phyloP scores from a whole-genome alignment of 1,139 yeast genomes.

The Lodderomyces theae region DNA sequence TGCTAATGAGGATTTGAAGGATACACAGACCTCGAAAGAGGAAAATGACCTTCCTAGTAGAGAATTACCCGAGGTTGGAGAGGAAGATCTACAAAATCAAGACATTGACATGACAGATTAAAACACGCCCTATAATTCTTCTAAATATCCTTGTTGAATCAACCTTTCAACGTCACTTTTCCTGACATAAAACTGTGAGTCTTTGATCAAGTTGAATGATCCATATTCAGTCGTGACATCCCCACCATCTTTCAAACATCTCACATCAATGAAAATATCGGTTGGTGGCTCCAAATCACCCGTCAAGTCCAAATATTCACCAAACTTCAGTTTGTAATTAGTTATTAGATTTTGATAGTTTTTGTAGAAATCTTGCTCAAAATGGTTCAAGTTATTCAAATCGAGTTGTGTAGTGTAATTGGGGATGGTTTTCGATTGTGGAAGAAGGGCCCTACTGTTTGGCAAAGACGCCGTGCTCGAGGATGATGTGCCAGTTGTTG shows the following conservation, averaged over 20 bases:
- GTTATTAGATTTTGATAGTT: slow-evolving; percentile 70
- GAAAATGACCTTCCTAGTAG: too few species aligned
- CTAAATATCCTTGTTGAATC: slow-evolving; percentile 91
- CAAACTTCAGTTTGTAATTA: slow-evolving; percentile 73
- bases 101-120: slow-evolving; percentile 5
- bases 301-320: slow-evolving; percentile 75
- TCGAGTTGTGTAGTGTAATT: slow-evolving; percentile 31
- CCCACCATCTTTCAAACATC: slow-evolving; percentile 93
- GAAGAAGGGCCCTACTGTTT: slow-evolving; percentile 1
- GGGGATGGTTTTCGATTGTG: slow-evolving; percentile 8
- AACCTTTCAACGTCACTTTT: slow-evolving; percentile 91
- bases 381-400: slow-evolving; percentile 61
- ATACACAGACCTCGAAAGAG: too few species aligned
- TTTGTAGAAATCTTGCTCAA: slow-evolving; percentile 77
- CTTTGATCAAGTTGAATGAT: slow-evolving; percentile 89
- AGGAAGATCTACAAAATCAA: slow-evolving; percentile 1
- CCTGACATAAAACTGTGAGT: slow-evolving; percentile 91
- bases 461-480: not conserved
- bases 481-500: not conserved
- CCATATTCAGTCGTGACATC: slow-evolving; percentile 98
- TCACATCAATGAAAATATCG: slow-evolving; percentile 87
- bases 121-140: slow-evolving; percentile 49
- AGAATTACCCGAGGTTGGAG: too few species aligned
- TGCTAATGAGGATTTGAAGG: too few species aligned
- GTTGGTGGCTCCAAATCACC: slow-evolving; percentile 89